These are phyloP conservation scores for Neonectria hederae DNA, from an alignment of 2,329 filamentous ascomycete species.

Conservation along the genomic window DNA sequence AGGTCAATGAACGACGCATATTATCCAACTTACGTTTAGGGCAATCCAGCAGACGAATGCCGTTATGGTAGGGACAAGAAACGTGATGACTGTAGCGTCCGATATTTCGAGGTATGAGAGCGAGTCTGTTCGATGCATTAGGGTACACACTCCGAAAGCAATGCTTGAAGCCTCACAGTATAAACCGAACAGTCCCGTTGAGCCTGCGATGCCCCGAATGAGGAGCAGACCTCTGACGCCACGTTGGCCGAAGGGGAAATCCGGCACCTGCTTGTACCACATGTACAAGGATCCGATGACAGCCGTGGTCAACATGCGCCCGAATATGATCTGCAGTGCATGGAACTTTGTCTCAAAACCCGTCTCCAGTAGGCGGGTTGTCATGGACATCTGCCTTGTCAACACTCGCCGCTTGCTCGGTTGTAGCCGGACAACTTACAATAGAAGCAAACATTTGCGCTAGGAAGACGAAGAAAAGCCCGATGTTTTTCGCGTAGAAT, in stretches of 20 bases:
- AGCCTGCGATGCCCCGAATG: constrained; percentile 70
- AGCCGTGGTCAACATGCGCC: constrained; percentile 52
- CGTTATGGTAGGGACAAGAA: constrained; percentile 77
- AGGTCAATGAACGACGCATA: accelerated
- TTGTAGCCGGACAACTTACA: constrained; percentile 36
- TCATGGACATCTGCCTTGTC: constrained; percentile 51
- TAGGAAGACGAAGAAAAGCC: constrained; percentile 51
- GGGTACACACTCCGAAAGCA: accelerated
- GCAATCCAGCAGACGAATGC: constrained; percentile 71
- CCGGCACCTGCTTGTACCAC: constrained; percentile 57
- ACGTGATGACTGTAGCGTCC: constrained; percentile 83
- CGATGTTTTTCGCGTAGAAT: constrained; percentile 60
- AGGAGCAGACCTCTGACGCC: constrained; percentile 71
- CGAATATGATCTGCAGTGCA: constrained; percentile 55
- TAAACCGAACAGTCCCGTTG: constrained; percentile 71
- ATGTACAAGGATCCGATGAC: constrained; percentile 51
- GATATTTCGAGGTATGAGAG: constrained; percentile 76
- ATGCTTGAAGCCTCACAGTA: constrained; percentile 46
- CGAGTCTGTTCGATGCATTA: constrained; percentile 46
- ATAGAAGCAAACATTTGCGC: constrained; percentile 54
- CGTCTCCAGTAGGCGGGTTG: constrained; percentile 49
- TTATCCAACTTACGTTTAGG: constrained; percentile 28
- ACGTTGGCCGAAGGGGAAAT: constrained; percentile 73
- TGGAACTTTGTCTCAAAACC: constrained; percentile 50
- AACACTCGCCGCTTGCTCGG: neutral